A percentile compares a stretch with the other conserved stretches of the same genome.
phyloP scores from a whole-genome alignment of 106 monocot species.

The Acorus calamus region DNA sequence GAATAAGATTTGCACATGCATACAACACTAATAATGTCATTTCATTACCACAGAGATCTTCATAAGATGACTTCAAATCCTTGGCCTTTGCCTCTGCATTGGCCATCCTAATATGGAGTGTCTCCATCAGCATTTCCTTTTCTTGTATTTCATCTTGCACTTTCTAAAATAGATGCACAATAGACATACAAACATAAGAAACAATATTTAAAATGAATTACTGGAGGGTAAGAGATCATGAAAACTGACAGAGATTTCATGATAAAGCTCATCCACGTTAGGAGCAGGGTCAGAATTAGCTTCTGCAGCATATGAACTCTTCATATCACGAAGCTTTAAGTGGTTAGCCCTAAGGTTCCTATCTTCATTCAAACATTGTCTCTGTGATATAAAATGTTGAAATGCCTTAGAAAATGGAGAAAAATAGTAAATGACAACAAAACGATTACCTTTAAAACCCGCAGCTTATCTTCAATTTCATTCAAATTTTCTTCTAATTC shows the following conservation, averaged over 20 bases:
- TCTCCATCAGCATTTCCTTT: conserved; percentile 44
- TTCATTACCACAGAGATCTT: conserved; percentile 60
- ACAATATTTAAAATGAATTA: background rate
- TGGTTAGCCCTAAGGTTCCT: conserved; percentile 40
- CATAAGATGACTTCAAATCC: conserved; percentile 47
- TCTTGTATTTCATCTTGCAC: conserved; percentile 44
- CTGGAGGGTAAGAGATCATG: background rate
- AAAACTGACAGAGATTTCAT: conserved; percentile 67
- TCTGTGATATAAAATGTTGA: conserved; percentile 30
- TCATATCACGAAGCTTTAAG: conserved; percentile 38
- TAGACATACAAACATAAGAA: background rate
- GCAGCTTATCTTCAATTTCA: conserved; percentile 32
- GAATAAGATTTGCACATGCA: too few relatives aligned
- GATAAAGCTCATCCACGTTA: conserved; percentile 54
- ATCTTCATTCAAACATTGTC: conserved; percentile 42
- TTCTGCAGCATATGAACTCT: conserved; percentile 43
- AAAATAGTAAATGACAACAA: background rate
- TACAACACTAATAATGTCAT: too few relatives aligned
- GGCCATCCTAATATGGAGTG: conserved; percentile 27
- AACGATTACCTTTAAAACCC: conserved; percentile 52
- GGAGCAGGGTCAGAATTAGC: conserved; percentile 18
- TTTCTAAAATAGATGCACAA: conserved; percentile 37
- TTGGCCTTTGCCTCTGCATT: conserved; percentile 43
- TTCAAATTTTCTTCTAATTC: conserved; percentile 29
- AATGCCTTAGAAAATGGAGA: background rate